Evolutionary conservation across 495 filamentous ascomycete species (phyloP).

Genomic region (Aspergillus sparsus): DNA sequence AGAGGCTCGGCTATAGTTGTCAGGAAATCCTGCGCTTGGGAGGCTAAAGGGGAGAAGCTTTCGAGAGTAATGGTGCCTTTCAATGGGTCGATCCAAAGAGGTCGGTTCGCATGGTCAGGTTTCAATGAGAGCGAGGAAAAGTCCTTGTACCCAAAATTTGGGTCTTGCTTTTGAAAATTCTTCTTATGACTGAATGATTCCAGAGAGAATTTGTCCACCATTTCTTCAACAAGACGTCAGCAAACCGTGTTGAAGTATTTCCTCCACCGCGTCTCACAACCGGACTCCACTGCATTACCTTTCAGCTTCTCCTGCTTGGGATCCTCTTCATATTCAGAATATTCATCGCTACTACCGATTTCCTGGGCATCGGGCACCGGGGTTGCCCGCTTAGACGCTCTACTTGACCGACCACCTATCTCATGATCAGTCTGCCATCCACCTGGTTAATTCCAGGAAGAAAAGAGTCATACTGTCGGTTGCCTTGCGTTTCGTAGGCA

Average conservation of each 20-base stretch:
- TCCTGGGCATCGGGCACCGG: conserved; percentile 67
- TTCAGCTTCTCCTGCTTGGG: conserved; percentile 46
- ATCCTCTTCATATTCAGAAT: conserved; percentile 61
- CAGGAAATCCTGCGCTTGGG: conserved; percentile 88
- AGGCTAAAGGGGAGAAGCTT: conserved; percentile 83
- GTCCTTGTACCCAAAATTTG: conserved; percentile 68
- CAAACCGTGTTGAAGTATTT: not conserved
- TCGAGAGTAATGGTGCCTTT: conserved; percentile 91
- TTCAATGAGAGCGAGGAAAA: conserved; percentile 81
- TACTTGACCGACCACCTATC: conserved; percentile 56
- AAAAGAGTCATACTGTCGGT: conserved; percentile 49
- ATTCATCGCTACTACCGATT: conserved; percentile 69
- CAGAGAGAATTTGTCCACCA: conserved; percentile 68
- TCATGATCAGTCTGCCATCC: conserved; percentile 37
- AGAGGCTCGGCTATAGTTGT: conserved; percentile 93
- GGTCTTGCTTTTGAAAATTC: conserved; percentile 45
- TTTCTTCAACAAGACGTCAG: conserved; percentile 44
- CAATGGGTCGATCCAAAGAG: conserved; percentile 86
- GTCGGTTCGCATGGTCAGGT: conserved; percentile 82
- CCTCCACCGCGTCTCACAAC: too few relatives aligned
- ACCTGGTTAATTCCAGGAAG: conserved; percentile 23
- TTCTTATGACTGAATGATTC: conserved; percentile 48
- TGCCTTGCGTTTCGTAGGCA: conserved; percentile 83
- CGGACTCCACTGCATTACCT: conserved; percentile 42
- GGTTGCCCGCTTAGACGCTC: conserved; percentile 64